Conservation (phyloP, 1,284 basidiomycete genomes). For the Sporisorium exsertum region DNA sequence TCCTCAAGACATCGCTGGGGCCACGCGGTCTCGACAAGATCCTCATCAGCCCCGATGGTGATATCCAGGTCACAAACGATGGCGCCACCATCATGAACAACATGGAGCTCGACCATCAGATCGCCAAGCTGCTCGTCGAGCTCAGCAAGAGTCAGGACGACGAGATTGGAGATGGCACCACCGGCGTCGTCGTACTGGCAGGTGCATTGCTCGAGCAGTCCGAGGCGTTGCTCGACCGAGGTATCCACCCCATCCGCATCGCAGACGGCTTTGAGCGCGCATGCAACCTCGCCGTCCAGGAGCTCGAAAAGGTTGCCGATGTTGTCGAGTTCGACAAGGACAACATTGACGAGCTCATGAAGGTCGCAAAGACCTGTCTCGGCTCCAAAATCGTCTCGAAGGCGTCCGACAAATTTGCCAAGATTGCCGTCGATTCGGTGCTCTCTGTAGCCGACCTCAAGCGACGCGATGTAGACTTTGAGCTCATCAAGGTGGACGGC, state of each 20-base stretch:
- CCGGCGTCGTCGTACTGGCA: constrained; percentile 97
- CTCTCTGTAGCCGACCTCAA: constrained; percentile 94
- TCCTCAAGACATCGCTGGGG: constrained; percentile 92
- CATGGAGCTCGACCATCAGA: constrained; percentile 91
- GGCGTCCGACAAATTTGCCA: constrained; percentile 92
- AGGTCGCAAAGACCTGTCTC: constrained; percentile 93
- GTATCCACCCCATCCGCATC: constrained; percentile 97
- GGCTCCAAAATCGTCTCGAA: constrained; percentile 99
- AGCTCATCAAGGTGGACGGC: constrained; percentile 98
- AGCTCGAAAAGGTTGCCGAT: constrained; percentile 94
- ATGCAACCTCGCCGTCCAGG: constrained; percentile 86
- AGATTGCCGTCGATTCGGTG: constrained; percentile 97
- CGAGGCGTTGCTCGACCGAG: constrained; percentile 87
- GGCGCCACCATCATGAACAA: constrained; percentile 76
- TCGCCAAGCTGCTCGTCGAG: constrained; percentile 96
- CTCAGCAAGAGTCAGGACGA: constrained; percentile 98
- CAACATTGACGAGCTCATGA: constrained; percentile 79
- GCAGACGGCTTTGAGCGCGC: constrained; percentile 98
- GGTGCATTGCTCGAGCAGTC: constrained; percentile 92
- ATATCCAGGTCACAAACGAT: constrained; percentile 99
- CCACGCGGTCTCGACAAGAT: constrained; percentile 99
- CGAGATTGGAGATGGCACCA: constrained; percentile 99
- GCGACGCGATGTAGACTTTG: constrained; percentile 94
- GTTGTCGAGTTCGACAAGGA: constrained; percentile 83
- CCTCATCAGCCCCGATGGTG: constrained; percentile 95